These are phyloP conservation scores for Trypanosoma cruzi DNA, from an alignment of 208 protist species.

Conservation along the genomic window DNA sequence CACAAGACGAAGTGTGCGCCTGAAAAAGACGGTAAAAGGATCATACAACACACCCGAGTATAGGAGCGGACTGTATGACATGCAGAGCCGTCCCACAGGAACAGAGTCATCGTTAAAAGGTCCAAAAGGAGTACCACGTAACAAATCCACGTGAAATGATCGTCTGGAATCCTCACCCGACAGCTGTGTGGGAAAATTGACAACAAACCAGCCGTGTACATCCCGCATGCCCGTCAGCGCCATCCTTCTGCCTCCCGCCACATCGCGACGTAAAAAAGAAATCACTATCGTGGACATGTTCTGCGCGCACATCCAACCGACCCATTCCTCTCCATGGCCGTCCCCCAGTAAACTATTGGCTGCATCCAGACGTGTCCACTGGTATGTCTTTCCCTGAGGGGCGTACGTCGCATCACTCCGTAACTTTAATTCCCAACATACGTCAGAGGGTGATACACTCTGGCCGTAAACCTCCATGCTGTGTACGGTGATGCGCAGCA, in stretches of 20 bases:
- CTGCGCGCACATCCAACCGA: slow-evolving; percentile 7
- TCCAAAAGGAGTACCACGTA: neutral
- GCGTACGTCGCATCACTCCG: neutral
- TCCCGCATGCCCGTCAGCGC: neutral
- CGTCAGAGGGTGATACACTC: neutral
- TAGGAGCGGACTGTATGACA: slow-evolving; percentile 1
- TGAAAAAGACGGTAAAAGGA: slow-evolving; percentile 16
- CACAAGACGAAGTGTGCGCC: slow-evolving; percentile 5
- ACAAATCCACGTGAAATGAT: neutral
- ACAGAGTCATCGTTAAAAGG: neutral
- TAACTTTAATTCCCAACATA: slow-evolving; percentile 2
- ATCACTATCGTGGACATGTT: slow-evolving; percentile 4
- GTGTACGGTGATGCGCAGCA: neutral
- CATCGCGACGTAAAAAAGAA: neutral
- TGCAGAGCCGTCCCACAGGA: slow-evolving; percentile 16
- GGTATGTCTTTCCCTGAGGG: neutral
- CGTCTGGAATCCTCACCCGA: neutral
- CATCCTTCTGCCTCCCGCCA: neutral
- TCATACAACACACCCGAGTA: slow-evolving; percentile 20
- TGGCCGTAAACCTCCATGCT: slow-evolving; percentile 7
- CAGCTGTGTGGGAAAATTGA: neutral
- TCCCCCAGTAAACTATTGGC: neutral
- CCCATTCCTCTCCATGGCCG: neutral
- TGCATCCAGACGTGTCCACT: slow-evolving; percentile 4
- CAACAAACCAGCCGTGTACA: slow-evolving; percentile 5